Percentiles rank a stretch among this genome's conserved stretches.
These are phyloP conservation scores for Bruguiera gymnorhiza DNA, from an alignment of 345 rosid genomes.

Conservation along the genomic window DNA sequence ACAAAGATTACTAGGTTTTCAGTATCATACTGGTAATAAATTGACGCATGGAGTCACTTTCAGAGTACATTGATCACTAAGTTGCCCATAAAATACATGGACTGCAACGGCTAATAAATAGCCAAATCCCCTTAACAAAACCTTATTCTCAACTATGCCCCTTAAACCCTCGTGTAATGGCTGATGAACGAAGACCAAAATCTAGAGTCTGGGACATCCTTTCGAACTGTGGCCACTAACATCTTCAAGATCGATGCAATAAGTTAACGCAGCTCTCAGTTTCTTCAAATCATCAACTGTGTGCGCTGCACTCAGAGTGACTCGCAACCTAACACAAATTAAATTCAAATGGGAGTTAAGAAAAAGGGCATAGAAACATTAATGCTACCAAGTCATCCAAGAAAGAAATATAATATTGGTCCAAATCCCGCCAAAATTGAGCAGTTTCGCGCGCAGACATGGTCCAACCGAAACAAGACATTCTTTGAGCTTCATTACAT, in stretches of 20 bases:
- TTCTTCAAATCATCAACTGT: conserved; percentile 71
- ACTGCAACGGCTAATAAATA: neutral
- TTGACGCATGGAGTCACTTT: neutral
- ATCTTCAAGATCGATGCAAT: conserved; percentile 50
- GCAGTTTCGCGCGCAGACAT: neutral
- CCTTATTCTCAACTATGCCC: too few species aligned
- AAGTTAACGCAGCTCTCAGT: conserved; percentile 55
- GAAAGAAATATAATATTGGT: neutral
- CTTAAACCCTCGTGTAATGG: neutral
- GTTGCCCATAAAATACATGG: neutral
- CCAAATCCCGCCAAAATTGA: neutral
- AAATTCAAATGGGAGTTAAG: neutral
- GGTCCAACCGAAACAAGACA: neutral
- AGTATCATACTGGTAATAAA: neutral
- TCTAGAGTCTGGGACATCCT: conserved; percentile 27
- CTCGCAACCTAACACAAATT: conserved; percentile 53
- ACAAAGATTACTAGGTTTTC: too few species aligned
- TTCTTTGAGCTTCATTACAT: neutral
- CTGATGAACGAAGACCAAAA: neutral
- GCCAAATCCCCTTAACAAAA: neutral
- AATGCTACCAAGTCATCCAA: neutral
- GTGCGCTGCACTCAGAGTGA: conserved; percentile 77
- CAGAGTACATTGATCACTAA: neutral
- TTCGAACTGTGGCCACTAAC: conserved; percentile 6
- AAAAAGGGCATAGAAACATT: neutral